Conservation (phyloP, 108 stramenopile species). For the Skeletonema tropicum region DNA sequence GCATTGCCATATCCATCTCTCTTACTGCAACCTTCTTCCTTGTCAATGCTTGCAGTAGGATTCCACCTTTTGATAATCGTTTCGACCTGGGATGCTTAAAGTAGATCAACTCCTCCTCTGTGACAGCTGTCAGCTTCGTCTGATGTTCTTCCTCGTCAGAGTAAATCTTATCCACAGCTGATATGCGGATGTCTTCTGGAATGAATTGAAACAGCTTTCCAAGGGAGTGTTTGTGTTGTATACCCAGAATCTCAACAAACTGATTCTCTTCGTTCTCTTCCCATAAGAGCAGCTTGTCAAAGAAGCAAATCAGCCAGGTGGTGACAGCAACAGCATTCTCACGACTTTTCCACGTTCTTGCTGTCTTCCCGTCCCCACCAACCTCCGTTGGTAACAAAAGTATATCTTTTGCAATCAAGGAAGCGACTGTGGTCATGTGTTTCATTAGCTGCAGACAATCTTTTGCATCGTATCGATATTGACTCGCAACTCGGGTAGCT, state of each 20-base stretch:
- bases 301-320: constrained; percentile 55
- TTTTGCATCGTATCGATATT: constrained; percentile 51
- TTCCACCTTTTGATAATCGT: constrained; percentile 31
- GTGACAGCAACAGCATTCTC: constrained; percentile 52
- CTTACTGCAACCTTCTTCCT: constrained; percentile 45
- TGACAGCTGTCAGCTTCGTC: constrained; percentile 10
- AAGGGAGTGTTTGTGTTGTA: constrained; percentile 49
- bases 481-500: constrained; percentile 52
- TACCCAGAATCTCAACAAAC: constrained; percentile 58
- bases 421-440: constrained; percentile 50
- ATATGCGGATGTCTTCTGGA: constrained; percentile 37
- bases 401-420: constrained; percentile 54
- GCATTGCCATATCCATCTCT: constrained; percentile 55
- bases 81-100: constrained; percentile 44
- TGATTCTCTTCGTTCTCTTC: constrained; percentile 46
- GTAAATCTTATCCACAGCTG: constrained; percentile 17
- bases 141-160: background rate
- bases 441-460: constrained; percentile 63
- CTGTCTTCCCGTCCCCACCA: constrained; percentile 9
- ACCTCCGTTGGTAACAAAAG: constrained; percentile 17
- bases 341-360: constrained; percentile 30
- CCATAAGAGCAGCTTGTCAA: constrained; percentile 56
- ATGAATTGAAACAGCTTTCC: constrained; percentile 48
- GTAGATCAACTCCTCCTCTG: constrained; percentile 25
- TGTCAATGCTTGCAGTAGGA: constrained; percentile 21